phyloP scores from a whole-genome alignment of 352 stramenopile genomes.

The Phytopythium chamaehyphon region DNA sequence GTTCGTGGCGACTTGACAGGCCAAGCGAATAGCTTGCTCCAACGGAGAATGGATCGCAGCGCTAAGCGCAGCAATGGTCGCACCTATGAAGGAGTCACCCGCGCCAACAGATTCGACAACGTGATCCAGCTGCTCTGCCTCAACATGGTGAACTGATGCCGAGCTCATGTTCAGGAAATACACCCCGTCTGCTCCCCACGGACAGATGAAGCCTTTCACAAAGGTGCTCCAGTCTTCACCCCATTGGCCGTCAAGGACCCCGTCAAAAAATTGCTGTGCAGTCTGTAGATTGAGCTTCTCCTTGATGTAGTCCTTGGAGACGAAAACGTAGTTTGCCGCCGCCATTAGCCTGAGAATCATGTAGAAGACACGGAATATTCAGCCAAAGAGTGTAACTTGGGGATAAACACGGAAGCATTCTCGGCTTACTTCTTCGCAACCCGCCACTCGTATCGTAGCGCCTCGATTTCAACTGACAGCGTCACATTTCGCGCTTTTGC shows the following conservation, averaged over 20 bases:
- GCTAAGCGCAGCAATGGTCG: slow-evolving; percentile 45
- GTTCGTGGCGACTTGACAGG: slow-evolving; percentile 45
- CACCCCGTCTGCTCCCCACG: slow-evolving; percentile 57
- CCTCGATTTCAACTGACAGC: slow-evolving; percentile 69
- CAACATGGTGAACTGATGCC: slow-evolving; percentile 26
- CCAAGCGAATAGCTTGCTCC: slow-evolving; percentile 26
- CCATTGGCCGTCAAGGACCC: slow-evolving; percentile 15
- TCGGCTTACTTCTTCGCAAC: slow-evolving; percentile 42
- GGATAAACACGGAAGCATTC: background rate
- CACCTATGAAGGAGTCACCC: slow-evolving; percentile 71
- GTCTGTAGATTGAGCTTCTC: slow-evolving; percentile 39
- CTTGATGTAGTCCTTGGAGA: slow-evolving; percentile 73
- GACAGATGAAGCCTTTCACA: slow-evolving; percentile 53
- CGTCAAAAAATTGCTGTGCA: slow-evolving; percentile 41
- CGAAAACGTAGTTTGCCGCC: slow-evolving; percentile 46
- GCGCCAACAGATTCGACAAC: slow-evolving; percentile 71
- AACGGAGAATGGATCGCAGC: slow-evolving; percentile 13
- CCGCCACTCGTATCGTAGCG: slow-evolving; percentile 57
- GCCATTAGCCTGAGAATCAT: slow-evolving; percentile 31
- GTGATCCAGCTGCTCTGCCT: slow-evolving; percentile 21
- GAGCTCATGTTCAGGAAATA: slow-evolving; percentile 38
- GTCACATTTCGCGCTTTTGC: slow-evolving; percentile 8
- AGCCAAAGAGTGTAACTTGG: background rate
- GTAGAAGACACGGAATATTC: background rate
- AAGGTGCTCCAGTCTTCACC: slow-evolving; percentile 18